Evolutionary conservation across 129 eudicot genomes (phyloP), one percentile per base, ranked within the genome.

Genomic region (Glebionis coronaria): DNA sequence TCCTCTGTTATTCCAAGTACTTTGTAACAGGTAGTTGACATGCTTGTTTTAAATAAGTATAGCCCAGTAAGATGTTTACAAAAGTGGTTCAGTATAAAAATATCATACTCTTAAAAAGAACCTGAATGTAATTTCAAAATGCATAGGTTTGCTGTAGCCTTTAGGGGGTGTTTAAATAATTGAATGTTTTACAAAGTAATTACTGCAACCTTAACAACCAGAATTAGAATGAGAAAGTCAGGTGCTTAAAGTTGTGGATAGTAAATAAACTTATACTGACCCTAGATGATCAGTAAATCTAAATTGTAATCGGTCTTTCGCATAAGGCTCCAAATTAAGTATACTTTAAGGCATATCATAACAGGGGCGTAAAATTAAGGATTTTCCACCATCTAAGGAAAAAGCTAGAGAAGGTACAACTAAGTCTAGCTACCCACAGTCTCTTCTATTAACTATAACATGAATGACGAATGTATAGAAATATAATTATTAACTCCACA

Each of bases 1-100:
- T 60, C 46, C 3, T 60, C 10, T 35, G 5, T 31, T 31, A 16
- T 62, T 16, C 28, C 31, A 40, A 15, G 67, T 42, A 62, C 67
- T 62, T 65, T n/a, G 27, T n/a, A 46, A 65, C 21, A 46, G 50
- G 58, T 19, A 27, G 55, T 38, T 44, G 14, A 38, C 21, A 35
- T 49, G 70, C 31, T 47, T 28, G 70, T 25, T 49, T 65, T 23
- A 11, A 35, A 25, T 47, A 49, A 50, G 45, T 49, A 47, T 57
- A 49, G 27, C 11, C 20, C 3, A 15, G 25, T 49, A 27, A 15
- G 40, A 49, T 29, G 28, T 23, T 10, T 21, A 35, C 40, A 7
- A 65, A 50, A 47, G 58, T 47, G 25, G 14, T 44, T 56, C 25
- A 4, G 18, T 69, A n/a, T 5, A 40, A 25, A 12, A 44, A 12